phyloP scores from a whole-genome alignment of 108 stramenopile genomes.

The Nannochloropsis salina region DNA sequence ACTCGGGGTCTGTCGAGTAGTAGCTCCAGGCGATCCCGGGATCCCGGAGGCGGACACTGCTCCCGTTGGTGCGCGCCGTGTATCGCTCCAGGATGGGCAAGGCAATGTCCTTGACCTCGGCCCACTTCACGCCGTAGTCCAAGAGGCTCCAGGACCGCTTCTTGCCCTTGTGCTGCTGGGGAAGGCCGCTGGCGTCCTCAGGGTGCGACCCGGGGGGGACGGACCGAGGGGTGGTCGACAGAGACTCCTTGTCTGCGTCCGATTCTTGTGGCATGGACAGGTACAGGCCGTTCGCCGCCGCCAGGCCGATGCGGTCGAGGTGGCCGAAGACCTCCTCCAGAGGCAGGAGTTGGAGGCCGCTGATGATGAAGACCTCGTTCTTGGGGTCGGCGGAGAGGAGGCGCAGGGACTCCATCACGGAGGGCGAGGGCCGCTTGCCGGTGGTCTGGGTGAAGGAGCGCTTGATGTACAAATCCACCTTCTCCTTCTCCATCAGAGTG shows the following conservation, averaged over 20 bases:
- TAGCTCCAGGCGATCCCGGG: conserved; percentile 93
- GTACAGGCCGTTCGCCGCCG: conserved; percentile 83
- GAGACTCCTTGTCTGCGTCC: neutral
- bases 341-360: conserved; percentile 74
- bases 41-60: conserved; percentile 46
- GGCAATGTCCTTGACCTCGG: conserved; percentile 59
- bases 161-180: conserved; percentile 58
- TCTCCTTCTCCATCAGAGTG: conserved; percentile 88
- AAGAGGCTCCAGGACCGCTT: conserved; percentile 49
- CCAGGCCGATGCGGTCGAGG: conserved; percentile 73
- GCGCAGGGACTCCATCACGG: conserved; percentile 62
- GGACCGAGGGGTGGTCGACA: no score
- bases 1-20: conserved; percentile 97
- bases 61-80: conserved; percentile 66
- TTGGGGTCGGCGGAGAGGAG: conserved; percentile 67
- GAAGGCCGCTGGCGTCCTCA: neutral
- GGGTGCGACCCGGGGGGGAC: no score
- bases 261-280: conserved; percentile 56
- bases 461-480: conserved; percentile 75
- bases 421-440: conserved; percentile 61
- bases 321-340: conserved; percentile 75
- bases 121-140: conserved; percentile 86
- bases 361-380: conserved; percentile 84
- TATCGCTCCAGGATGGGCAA: conserved; percentile 84
- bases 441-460: conserved; percentile 75